A percentile compares a stretch with the other conserved stretches of the same genome.
Conservation (phyloP, 139 green algal species). For the Micractinium conductrix region DNA sequence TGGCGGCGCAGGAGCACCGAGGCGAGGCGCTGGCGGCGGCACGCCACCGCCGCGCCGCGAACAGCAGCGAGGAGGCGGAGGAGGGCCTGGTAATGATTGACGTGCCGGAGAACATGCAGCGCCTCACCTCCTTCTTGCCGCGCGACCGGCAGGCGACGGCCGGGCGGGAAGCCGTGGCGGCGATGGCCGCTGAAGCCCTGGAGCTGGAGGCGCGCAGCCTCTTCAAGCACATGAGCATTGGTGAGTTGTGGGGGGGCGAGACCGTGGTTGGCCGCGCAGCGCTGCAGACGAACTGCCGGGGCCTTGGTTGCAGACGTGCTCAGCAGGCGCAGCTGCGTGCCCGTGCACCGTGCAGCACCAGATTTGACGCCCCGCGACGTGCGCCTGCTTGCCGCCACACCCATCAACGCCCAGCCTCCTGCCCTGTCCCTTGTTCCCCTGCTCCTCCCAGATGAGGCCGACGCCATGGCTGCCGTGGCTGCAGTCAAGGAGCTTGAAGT, state of each 20-base stretch:
- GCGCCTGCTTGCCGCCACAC: background rate
- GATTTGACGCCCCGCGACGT: background rate
- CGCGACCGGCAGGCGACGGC: background rate
- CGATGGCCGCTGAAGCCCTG: slow-evolving; percentile 8
- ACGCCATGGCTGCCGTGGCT: slow-evolving; percentile 15
- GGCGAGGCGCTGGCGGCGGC: slow-evolving; percentile 11
- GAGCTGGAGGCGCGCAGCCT: slow-evolving; percentile 21
- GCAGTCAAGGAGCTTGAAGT: slow-evolving; percentile 16
- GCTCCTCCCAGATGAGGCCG: slow-evolving; percentile 11
- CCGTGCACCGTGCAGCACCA: background rate
- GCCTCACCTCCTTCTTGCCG: slow-evolving; percentile 21
- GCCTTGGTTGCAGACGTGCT: background rate
- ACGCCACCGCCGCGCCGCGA: background rate
- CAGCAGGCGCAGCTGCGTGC: background rate
- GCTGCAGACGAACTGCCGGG: too few species aligned
- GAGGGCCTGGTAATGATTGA: slow-evolving; percentile 22
- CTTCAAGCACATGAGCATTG: slow-evolving; percentile 43
- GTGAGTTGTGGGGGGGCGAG: background rate
- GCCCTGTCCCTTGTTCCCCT: background rate
- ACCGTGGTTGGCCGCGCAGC: too few species aligned
- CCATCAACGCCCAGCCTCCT: background rate
- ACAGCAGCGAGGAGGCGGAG: background rate
- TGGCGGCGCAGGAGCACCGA: slow-evolving; percentile 16
- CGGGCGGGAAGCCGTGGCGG: slow-evolving; percentile 12
- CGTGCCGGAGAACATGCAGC: slow-evolving; percentile 31